Evolutionary conservation across 176 grass and related monocot genomes (phyloP), one percentile per base, ranked within the genome.

Genomic region (Aegilops sharonensis): DNA sequence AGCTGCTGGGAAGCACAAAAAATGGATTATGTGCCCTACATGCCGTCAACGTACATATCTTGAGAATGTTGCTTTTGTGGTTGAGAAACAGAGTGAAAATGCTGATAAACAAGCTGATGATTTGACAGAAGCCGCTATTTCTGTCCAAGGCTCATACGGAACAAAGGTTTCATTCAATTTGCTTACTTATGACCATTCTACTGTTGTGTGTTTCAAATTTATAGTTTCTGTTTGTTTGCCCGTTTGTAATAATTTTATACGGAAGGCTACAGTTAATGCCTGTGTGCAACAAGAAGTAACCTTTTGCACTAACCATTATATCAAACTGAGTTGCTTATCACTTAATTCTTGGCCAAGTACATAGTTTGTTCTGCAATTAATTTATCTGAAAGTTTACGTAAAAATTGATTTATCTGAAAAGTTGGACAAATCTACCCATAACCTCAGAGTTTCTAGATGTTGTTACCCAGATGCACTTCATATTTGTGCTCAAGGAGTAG

Each of bases 21-120:
- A 91, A 85, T 98, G 96, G 93, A 92, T 98, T 84, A 92, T 93
- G 90, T 98, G 93, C 84, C 96, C 96, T 69, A 92, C 93, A 82
- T 98, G 96, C 74, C 93, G 91, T 75, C 96, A 92, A 23, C 91
- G 90, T 75, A 98, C 93, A 63, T 87, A 95, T 88, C 82, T 98
- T 81, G 89, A 89, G 66, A 95, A 92, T 83, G 85, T 98, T 79
- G 96, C 96, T 77, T 98, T 89, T 92, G 96, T 95, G 75, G 84
- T 78, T 76, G 96, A 95, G 84, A 98, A 95, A 76, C 45, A 84
- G 72, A 77, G 52, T 72, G 84, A 69, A 20, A 81, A 83, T 71
- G 27, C 47, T 92, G 80, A 88, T 89, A 81, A 78, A 37, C 75
- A 87, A 45, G 73, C 84, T 74, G 86, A 94, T 50, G 79, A 83